These are phyloP conservation scores for Leccinum subrobustum DNA, from an alignment of 1,284 basidiomycete genomes.

Conservation along the genomic window DNA sequence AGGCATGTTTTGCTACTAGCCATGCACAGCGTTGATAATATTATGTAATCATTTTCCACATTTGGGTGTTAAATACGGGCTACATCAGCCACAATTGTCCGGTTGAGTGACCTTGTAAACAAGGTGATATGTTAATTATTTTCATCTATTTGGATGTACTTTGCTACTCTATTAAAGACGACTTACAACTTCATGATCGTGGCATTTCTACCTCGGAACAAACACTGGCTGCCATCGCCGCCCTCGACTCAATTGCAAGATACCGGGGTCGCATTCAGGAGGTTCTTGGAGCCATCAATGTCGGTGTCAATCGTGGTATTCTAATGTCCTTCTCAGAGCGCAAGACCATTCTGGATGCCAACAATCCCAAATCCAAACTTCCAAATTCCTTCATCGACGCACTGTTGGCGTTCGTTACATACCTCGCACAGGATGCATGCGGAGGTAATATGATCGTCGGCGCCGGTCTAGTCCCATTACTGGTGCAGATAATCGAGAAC, in stretches of 20 bases:
- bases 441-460: slow-evolving; percentile 94
- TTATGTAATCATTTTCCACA: too few species aligned
- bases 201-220: slow-evolving; percentile 70
- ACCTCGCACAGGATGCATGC: slow-evolving; percentile 79
- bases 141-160: too few species aligned
- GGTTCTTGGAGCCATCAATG: slow-evolving; percentile 89
- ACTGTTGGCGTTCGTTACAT: slow-evolving; percentile 84
- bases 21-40: too few species aligned
- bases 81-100: too few species aligned
- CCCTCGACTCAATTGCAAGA: slow-evolving; percentile 86
- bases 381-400: slow-evolving; percentile 85
- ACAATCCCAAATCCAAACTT: slow-evolving; percentile 60
- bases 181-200: too few species aligned
- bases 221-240: slow-evolving; percentile 75
- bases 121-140: too few species aligned
- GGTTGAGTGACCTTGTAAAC: too few species aligned
- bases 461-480: slow-evolving; percentile 91
- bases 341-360: slow-evolving; percentile 73
- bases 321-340: slow-evolving; percentile 78
- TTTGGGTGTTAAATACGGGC: too few species aligned
- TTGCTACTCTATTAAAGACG: too few species aligned
- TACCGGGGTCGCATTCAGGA: slow-evolving; percentile 85
- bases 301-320: slow-evolving; percentile 96
- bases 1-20: slow-evolving; percentile 37
- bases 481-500: slow-evolving; percentile 87